Conservation (phyloP, 352 stramenopile genomes). For the Phytophthora sansomeana region DNA sequence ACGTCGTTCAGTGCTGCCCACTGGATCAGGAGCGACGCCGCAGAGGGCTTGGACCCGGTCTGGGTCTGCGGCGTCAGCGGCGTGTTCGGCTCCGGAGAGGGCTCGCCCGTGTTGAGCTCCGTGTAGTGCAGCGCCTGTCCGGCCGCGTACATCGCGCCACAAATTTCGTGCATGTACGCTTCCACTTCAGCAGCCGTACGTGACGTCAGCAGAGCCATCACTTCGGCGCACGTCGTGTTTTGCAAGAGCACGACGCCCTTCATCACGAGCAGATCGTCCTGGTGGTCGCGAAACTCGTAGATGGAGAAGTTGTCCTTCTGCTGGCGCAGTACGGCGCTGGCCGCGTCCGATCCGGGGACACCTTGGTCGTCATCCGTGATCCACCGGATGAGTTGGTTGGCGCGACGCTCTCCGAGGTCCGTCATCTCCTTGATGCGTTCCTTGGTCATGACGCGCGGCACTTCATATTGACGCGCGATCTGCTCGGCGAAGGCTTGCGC, state of each 20-base stretch:
- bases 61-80: slow-evolving; percentile 34
- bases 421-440: slow-evolving; percentile 54
- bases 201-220: slow-evolving; percentile 69
- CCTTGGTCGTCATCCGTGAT: slow-evolving; percentile 69
- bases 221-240: slow-evolving; percentile 73
- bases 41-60: slow-evolving; percentile 28
- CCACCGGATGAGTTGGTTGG: slow-evolving; percentile 71
- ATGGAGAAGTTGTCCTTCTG: slow-evolving; percentile 85
- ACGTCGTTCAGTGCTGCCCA: slow-evolving; percentile 80
- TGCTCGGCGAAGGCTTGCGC: slow-evolving; percentile 61
- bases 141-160: slow-evolving; percentile 64
- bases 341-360: slow-evolving; percentile 36
- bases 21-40: slow-evolving; percentile 59
- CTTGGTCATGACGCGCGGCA: slow-evolving; percentile 51
- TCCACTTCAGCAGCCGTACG: slow-evolving; percentile 52
- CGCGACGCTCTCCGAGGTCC: slow-evolving; percentile 52
- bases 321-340: slow-evolving; percentile 58
- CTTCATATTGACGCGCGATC: slow-evolving; percentile 69
- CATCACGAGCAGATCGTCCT: slow-evolving; percentile 67
- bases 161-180: slow-evolving; percentile 63
- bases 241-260: slow-evolving; percentile 75
- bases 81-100: slow-evolving; percentile 29
- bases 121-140: slow-evolving; percentile 65
- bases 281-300: slow-evolving; percentile 71
- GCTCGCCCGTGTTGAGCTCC: slow-evolving; percentile 46